Percentiles rank a stretch among this genome's conserved stretches.
These are phyloP conservation scores for Gracilaria domingensis DNA, from an alignment of 23 red algal species.

Conservation along the genomic window DNA sequence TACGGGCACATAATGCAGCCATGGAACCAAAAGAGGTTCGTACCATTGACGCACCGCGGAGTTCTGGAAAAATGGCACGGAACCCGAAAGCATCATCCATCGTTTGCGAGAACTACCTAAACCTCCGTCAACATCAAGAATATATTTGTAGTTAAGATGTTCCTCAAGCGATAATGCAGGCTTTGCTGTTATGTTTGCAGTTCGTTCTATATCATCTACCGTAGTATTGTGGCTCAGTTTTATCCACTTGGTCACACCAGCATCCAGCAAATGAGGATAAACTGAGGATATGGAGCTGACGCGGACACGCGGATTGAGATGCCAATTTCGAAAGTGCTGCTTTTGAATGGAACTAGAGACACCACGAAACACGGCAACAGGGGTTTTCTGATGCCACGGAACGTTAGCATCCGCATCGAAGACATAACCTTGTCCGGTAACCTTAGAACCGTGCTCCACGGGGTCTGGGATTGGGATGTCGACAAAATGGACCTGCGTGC, in stretches of 20 bases:
- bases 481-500: constrained; percentile 53
- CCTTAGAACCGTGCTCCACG: constrained; percentile 74
- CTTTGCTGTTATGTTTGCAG: constrained; percentile 24
- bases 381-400: background rate
- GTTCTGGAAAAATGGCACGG: constrained; percentile 68
- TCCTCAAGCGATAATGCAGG: constrained; percentile 39
- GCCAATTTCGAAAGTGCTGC: constrained; percentile 53
- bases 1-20: constrained; percentile 56
- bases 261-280: constrained; percentile 78
- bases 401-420: background rate
- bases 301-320: constrained; percentile 48
- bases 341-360: constrained; percentile 44
- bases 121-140: constrained; percentile 87
- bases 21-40: constrained; percentile 50
- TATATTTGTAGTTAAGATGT: constrained; percentile 69
- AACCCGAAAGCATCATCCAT: constrained; percentile 64
- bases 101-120: constrained; percentile 78
- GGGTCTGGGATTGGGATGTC: constrained; percentile 90
- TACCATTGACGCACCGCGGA: constrained; percentile 80
- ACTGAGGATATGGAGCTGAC: constrained; percentile 45
- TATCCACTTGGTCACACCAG: constrained; percentile 70
- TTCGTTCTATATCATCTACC: background rate
- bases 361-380: constrained; percentile 30
- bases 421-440: constrained; percentile 55
- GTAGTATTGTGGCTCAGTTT: constrained; percentile 60